Base-by-base conservation (phyloP, 2,329 filamentous ascomycete species). In the Talaromyces sp. region DNA sequence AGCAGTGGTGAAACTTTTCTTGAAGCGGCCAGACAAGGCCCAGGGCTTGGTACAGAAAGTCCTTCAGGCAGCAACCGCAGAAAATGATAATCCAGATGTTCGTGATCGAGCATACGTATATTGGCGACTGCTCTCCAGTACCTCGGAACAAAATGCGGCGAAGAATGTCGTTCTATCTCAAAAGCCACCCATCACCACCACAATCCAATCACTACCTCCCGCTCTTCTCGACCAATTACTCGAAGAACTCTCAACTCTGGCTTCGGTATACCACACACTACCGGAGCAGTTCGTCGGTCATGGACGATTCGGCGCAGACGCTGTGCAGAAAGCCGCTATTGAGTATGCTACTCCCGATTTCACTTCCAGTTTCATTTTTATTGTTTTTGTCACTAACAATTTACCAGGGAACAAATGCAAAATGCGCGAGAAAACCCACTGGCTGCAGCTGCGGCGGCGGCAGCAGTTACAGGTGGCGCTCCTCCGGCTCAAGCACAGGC, bases 231-330 rank as follows among this genome's bases (percentile, higher is more conserved):
- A 99, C 64, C 88, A 92, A 74, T 86, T 99, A n/a, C 85, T 99
- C 9, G 83, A 84, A 10, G 93, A 99, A 75, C 85, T 99, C 33
- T 98, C 93, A 13, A 97, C 95, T 10, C 85, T 99, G 32, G 92
- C 95, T 8, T 98, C 93, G 1, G 95, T 99, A 25, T 99, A 99
- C 78, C 95, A 99, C 85, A 98, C 96, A 79, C 93, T 93, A 9
- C 93, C 95, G 52, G 92, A 96, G 83, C 92, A 93, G n/a, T 99
- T 99, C 76, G 89, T 99, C 62, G 95, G 95, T 68, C 92, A 96
- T 77, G 95, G 95, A 49, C 88, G 93, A 52, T 97, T 91, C 68
- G 95, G 93, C 42, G 93, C 95, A 55, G 93, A 96, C 75, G 92
- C 91, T 63, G 92, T 99, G 71, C 95, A 98, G 77, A 89, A 90